Base-by-base conservation (phyloP, 139 green algal genomes). In the Eudorina sp. region DNA sequence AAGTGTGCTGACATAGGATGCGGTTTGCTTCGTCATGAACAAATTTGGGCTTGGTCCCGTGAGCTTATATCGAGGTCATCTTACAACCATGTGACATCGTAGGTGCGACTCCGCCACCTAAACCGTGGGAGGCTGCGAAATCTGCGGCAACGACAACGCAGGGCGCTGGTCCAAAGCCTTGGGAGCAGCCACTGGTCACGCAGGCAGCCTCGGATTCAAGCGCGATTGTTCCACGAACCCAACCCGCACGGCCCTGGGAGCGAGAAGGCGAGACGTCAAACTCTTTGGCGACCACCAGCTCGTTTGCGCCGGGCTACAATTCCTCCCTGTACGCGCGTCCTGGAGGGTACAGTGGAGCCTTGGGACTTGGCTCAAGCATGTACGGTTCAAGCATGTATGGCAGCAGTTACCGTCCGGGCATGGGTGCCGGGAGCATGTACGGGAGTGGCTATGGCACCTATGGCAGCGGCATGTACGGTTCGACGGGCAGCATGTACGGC, bases 101-200 rank as follows among this genome's bases (percentile, higher is more conserved):
- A 85, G 78, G 78, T 43, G 87, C 81, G 5, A 75, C 91, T 19
- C 68, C 85, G 0, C 89, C 94, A 6, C 90, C 94, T 38, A 96
- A 96, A 75, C 94, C 94, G 5, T 96, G 94, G 94, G 94, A 96
- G 48, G 84, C 83, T 0, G 78, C 48, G 41, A 89, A 82, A 45
- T 64, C 66, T 13, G 19, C n/a, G 3, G 68, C 58, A 36, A 66
- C 84, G 1, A 58, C 46, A 5, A 73, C 90, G 36, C 58, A 83
- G 40, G 89, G 80, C 4, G 82, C 85, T 2, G 82, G 82, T n/a
- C 90, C 90, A 9, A 96, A 95, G 77, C 93, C 92, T 23, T 96
- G 93, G 93, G 91, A 94, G 78, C 66, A 89, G 66, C 58, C 90
- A 2, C 51, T 76, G 25, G 29, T 53, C 36, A 43, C 64, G 4